phyloP scores from a whole-genome alignment of 139 green algal genomes.

The Chlorella sp. region DNA sequence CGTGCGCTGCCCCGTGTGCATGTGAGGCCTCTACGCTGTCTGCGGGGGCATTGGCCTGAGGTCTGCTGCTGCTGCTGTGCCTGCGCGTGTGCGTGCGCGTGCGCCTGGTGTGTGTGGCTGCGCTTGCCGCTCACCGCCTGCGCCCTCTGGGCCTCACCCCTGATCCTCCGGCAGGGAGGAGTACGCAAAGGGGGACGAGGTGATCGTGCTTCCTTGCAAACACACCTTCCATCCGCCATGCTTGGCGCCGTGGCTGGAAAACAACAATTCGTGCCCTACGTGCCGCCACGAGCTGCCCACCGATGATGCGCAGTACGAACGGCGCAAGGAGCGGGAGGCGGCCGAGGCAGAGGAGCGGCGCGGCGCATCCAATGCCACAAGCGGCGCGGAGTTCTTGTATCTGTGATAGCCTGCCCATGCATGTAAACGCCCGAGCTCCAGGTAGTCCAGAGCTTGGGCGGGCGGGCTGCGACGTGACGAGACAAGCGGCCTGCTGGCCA shows the following conservation, averaged over 20 bases:
- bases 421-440: too few species aligned
- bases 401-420: slow-evolving; percentile 14
- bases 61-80: not conserved
- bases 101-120: not conserved
- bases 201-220: slow-evolving; percentile 71
- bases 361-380: slow-evolving; percentile 71
- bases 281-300: slow-evolving; percentile 72
- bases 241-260: slow-evolving; percentile 73
- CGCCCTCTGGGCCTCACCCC: too few species aligned
- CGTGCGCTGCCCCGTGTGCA: slow-evolving; percentile 48
- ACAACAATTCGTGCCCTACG: slow-evolving; percentile 79
- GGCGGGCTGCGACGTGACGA: too few species aligned
- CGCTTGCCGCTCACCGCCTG: too few species aligned
- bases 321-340: slow-evolving; percentile 65
- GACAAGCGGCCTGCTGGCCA: too few species aligned
- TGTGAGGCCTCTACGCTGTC: slow-evolving; percentile 31
- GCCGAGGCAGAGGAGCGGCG: slow-evolving; percentile 56
- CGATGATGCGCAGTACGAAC: slow-evolving; percentile 76
- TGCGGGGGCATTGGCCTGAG: slow-evolving; percentile 23
- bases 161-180: slow-evolving; percentile 45
- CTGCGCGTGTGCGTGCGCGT: too few species aligned
- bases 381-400: slow-evolving; percentile 83
- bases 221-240: slow-evolving; percentile 79
- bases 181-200: slow-evolving; percentile 56
- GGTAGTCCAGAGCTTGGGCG: too few species aligned